Evolutionary conservation across 2,329 filamentous ascomycete genomes (phyloP), one percentile per base, ranked within the genome.

Genomic region (Purpureocillium lavendulum): DNA sequence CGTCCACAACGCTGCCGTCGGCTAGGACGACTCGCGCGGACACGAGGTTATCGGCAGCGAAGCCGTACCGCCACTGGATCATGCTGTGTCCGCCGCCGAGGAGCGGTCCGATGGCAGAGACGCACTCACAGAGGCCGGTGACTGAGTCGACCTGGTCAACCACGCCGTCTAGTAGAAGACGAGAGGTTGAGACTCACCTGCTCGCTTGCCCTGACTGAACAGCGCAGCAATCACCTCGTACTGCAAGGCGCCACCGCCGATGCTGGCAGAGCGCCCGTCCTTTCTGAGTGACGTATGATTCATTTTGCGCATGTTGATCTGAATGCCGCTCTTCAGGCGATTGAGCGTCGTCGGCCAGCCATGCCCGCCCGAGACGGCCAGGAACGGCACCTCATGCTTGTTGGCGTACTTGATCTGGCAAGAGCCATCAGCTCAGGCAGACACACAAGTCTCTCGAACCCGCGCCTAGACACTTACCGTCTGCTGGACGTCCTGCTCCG

Each of bases 31-130:
- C 42, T 12, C 58, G 47, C 14, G 54, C 43, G 0, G 54, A 58
- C 12, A 61, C 35, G 30, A 62, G 50, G 34, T 57, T 55, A 39
- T 64, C 62, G 7, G 52, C 48, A 7, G 54, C 51, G 9, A 57
- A 45, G n/a, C 55, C 55, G 17, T 54, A 17, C 4, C 32, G 38
- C 11, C 16, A 16, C 18, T 40, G 38, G 13, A 33, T 26, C 21
- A 26, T 26, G 33, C 41, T 34, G 30, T 16, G 38, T 3, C 38
- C 38, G 16, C 38, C 38, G 26, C 38, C 38, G 26, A 39, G 38
- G 6, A 39, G 38, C 13, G 38, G 38, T 10, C 32, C 38, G 16
- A 35, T 33, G 15, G 15, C 32, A 9, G 38, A 39, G n/a, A 39
- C 32, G 21, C 38, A 35, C 13, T 24, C 26, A 13, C 38, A 39